Conservation (phyloP, 805 yeast species). For the Candida golubevii region DNA sequence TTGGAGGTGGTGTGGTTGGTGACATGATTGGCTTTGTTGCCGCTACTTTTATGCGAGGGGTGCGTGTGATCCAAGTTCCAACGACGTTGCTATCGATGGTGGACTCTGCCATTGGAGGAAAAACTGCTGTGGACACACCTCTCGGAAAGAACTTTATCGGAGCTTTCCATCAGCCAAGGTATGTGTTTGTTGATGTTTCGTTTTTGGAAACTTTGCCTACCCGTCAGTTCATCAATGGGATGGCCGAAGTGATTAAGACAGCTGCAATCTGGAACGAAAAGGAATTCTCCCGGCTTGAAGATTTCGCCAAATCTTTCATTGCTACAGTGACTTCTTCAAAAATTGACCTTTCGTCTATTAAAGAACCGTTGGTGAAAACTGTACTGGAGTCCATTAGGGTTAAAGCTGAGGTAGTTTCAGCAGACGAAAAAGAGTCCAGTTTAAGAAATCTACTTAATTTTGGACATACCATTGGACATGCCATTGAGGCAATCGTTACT, state of each 20-base stretch:
- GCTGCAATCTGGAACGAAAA: constrained; percentile 96
- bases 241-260: constrained; percentile 97
- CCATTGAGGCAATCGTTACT: constrained; percentile 94
- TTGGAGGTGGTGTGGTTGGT: constrained; percentile 98
- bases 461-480: constrained; percentile 97
- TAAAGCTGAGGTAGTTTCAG: constrained; percentile 89
- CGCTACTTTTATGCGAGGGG: constrained; percentile 99
- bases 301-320: constrained; percentile 64
- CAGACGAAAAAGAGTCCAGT: constrained; percentile 94
- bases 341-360: constrained; percentile 59
- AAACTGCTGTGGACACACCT: constrained; percentile 97
- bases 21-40: constrained; percentile 99
- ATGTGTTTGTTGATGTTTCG: constrained; percentile 81
- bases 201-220: constrained; percentile 86
- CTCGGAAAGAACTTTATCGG: constrained; percentile 94
- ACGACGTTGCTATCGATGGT: constrained; percentile 95
- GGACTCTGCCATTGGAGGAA: constrained; percentile 96
- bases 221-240: constrained; percentile 94
- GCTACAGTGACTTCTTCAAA: constrained; percentile 47
- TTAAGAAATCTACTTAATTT: constrained; percentile 87
- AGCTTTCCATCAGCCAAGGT: constrained; percentile 94
- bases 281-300: constrained; percentile 83
- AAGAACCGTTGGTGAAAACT: constrained; percentile 69
- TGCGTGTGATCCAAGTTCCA: constrained; percentile 88
- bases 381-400: constrained; percentile 85